Evolutionary conservation across 2,329 filamentous ascomycete species (phyloP), one percentile per base, ranked within the genome.

Genomic region (Scedosporium boydii): DNA sequence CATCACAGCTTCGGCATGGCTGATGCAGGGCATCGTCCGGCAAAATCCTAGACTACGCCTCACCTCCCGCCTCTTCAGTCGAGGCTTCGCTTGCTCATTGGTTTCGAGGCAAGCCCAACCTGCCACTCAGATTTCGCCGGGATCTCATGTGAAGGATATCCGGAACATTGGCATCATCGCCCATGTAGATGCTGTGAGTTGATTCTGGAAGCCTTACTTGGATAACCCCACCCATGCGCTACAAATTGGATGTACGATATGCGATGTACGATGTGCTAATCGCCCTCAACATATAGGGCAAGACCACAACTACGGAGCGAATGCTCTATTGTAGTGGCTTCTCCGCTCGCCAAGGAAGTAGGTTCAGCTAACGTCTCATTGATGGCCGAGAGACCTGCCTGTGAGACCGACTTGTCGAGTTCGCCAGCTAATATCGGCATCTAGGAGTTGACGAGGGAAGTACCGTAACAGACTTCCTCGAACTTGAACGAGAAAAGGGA

Each of bases 111-210:
- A 42, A 12, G 55, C 3, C 10, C 61, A 62, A 14, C n/a, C 41
- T n/a, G 26, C 61, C 1, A 29, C 61, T 23, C 61, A 62, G 21
- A 42, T 59, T 27, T 56, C 55, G 1, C 61, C 51, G 3, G 56
- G 56, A 18, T 41, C 57, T 10, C 56, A 62, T 46, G 41, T 62
- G 6, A 59, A 62, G 21, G 61, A 84, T 69, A 95, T 93, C 60
- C 84, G 93, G 68, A 99, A 99, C 72, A 97, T 99, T 72, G 95
- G 95, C 65, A 98, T 99, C 68, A 97, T 99, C 74, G 95, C 95
- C 64, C 95, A 99, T 74, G 96, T 99, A 67, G 95, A 98, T 86
- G 95, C 95, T 63, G 83, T 86, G 74, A 62, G 81, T 73, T 12
- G 41, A 5, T 21, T 41, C 21, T 16, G 16, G 21, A 38, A 38